Conservation (phyloP, 805 yeast genomes). For the Metschnikowia cubensis region DNA sequence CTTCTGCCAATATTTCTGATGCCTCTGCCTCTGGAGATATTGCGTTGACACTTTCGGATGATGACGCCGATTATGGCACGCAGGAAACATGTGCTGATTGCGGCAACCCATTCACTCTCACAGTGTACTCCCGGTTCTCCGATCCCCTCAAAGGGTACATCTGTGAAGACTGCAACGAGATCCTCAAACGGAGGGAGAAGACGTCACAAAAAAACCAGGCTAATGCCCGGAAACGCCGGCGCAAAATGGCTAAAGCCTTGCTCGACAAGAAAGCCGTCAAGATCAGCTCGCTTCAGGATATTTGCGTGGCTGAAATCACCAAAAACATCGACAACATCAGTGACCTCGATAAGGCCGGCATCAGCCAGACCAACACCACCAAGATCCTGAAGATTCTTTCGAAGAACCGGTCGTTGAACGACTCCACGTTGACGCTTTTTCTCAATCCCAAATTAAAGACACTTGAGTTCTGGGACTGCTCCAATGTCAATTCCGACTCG, state of each 20-base stretch:
- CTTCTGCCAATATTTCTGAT: too few species aligned
- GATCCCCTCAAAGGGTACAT: conserved; percentile 56
- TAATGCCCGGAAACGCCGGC: conserved; percentile 67
- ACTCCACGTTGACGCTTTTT: conserved; percentile 69
- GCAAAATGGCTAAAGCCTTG: conserved; percentile 78
- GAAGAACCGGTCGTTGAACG: conserved; percentile 74
- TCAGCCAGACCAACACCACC: conserved; percentile 67
- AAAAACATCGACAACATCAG: conserved; percentile 71
- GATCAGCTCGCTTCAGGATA: conserved; percentile 73
- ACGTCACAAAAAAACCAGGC: conserved; percentile 50
- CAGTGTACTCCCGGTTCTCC: conserved; percentile 60
- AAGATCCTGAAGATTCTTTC: conserved; percentile 75
- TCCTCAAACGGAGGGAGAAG: conserved; percentile 38
- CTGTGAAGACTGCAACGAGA: conserved; percentile 58
- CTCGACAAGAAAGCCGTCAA: conserved; percentile 63
- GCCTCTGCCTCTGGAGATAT: too few species aligned
- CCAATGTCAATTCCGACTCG: conserved; percentile 64
- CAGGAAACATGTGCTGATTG: conserved; percentile 64
- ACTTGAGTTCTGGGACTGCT: conserved; percentile 90
- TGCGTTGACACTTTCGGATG: conserved; percentile 8
- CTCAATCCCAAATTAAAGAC: conserved; percentile 53
- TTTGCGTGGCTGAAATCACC: conserved; percentile 68
- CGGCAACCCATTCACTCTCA: conserved; percentile 51
- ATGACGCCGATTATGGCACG: conserved; percentile 40
- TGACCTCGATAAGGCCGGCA: conserved; percentile 64